Evolutionary conservation across 352 stramenopile genomes (phyloP).

Genomic region (Elongisporangium undulatum): DNA sequence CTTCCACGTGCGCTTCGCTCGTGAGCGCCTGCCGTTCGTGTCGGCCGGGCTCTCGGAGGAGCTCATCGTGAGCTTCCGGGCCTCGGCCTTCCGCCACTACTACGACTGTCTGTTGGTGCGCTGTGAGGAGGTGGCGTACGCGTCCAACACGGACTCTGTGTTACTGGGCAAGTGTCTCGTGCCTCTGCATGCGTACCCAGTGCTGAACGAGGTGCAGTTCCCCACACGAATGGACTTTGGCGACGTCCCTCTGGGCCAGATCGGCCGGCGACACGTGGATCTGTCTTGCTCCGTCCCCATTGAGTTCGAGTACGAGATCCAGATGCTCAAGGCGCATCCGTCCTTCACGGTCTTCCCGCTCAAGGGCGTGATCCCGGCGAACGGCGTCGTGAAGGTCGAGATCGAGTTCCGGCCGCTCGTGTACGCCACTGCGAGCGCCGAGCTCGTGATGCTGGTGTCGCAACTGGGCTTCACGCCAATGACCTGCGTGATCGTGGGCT

Average conservation of each 20-base stretch:
- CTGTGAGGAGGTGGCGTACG: constrained; percentile 68
- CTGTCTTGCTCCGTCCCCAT: constrained; percentile 81
- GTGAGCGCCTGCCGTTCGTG: constrained; percentile 56
- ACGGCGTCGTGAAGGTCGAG: constrained; percentile 57
- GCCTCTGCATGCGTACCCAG: constrained; percentile 85
- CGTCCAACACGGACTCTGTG: constrained; percentile 37
- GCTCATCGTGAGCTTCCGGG: constrained; percentile 68
- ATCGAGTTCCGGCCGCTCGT: constrained; percentile 69
- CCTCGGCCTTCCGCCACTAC: constrained; percentile 71
- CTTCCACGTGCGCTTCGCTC: constrained; percentile 53
- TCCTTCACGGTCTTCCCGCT: constrained; percentile 79
- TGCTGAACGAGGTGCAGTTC: constrained; percentile 75
- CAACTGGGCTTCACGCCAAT: constrained; percentile 74
- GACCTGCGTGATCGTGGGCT: constrained; percentile 57
- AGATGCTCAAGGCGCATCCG: constrained; percentile 53
- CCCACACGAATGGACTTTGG: constrained; percentile 83
- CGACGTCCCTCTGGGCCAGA: constrained; percentile 40
- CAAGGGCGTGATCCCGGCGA: constrained; percentile 60
- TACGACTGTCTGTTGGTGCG: constrained; percentile 84
- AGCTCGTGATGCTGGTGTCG: constrained; percentile 69
- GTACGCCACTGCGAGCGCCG: constrained; percentile 55
- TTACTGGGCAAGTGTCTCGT: constrained; percentile 49
- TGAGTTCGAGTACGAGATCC: constrained; percentile 84
- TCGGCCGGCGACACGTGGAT: constrained; percentile 31
- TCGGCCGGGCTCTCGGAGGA: constrained; percentile 75